Evolutionary conservation across 2,329 filamentous ascomycete genomes (phyloP).

Genomic region (Pezicula neosporulosa): DNA sequence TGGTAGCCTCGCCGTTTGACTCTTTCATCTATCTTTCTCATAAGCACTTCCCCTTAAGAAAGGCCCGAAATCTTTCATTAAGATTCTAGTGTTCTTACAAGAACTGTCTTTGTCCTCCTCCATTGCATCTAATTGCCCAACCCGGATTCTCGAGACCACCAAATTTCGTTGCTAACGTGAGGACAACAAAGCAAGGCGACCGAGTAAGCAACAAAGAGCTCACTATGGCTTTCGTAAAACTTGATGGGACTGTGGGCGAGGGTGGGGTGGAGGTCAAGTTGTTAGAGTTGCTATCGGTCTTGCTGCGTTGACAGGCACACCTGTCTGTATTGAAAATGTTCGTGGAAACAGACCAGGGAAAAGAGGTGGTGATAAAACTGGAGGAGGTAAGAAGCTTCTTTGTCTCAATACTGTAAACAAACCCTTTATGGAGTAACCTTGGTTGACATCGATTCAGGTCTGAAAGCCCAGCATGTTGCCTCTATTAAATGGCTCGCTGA

Average conservation of each 20-base stretch:
- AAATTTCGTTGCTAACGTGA: not conserved
- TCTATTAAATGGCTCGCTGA: constrained; percentile 51
- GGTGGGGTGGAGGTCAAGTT: constrained; percentile 61
- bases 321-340: constrained; percentile 51
- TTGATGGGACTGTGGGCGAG: constrained; percentile 57
- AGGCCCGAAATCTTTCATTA: too few species aligned
- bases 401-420: not conserved
- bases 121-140: too few species aligned
- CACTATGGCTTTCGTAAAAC: constrained; percentile 31
- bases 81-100: too few species aligned
- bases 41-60: too few species aligned
- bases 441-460: constrained; percentile 34
- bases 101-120: too few species aligned
- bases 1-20: too few species aligned
- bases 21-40: too few species aligned
- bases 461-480: constrained; percentile 59
- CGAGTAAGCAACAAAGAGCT: constrained; percentile 2
- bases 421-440: not conserved
- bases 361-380: constrained; percentile 8
- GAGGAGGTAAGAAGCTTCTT: constrained; percentile 10
- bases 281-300: constrained; percentile 53
- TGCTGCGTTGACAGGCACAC: constrained; percentile 50
- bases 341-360: constrained; percentile 44
- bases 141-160: not conserved
- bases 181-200: not conserved